These are phyloP conservation scores for Geotrichum histeridarum DNA, from an alignment of 1,139 yeast genomes.

Conservation along the genomic window DNA sequence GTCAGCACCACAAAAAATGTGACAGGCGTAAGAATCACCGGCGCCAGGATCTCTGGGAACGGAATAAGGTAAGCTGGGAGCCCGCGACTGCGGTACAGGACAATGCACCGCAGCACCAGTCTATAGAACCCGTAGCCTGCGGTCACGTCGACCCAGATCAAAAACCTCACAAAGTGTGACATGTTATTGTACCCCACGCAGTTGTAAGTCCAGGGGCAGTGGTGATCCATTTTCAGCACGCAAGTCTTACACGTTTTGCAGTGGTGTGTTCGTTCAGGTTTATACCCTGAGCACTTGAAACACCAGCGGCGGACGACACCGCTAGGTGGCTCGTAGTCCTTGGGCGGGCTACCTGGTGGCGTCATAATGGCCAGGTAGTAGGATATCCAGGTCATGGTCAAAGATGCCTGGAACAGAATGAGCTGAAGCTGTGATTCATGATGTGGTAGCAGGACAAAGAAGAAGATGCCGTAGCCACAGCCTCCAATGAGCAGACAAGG, in stretches of 20 bases:
- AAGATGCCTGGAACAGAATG: conserved; percentile 45
- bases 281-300: conserved; percentile 55
- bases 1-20: conserved; percentile 56
- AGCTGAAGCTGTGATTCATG: conserved; percentile 44
- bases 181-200: conserved; percentile 76
- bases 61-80: conserved; percentile 58
- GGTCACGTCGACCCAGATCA: conserved; percentile 60
- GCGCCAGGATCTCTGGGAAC: conserved; percentile 50
- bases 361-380: conserved; percentile 55
- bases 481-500: conserved; percentile 59
- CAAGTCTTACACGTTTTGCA: conserved; percentile 54
- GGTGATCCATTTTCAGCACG: conserved; percentile 79
- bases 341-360: conserved; percentile 57
- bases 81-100: conserved; percentile 50
- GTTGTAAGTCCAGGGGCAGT: conserved; percentile 82
- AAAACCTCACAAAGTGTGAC: conserved; percentile 78
- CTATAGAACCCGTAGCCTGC: conserved; percentile 48
- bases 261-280: conserved; percentile 78
- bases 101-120: conserved; percentile 42
- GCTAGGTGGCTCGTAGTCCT: conserved; percentile 37
- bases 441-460: conserved; percentile 47
- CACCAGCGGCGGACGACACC: conserved; percentile 59
- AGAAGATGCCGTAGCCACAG: conserved; percentile 63
- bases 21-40: conserved; percentile 52
- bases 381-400: conserved; percentile 65